Conservation (phyloP, 768 basidiomycete species). For the Brasilioporus rufonigricans region DNA sequence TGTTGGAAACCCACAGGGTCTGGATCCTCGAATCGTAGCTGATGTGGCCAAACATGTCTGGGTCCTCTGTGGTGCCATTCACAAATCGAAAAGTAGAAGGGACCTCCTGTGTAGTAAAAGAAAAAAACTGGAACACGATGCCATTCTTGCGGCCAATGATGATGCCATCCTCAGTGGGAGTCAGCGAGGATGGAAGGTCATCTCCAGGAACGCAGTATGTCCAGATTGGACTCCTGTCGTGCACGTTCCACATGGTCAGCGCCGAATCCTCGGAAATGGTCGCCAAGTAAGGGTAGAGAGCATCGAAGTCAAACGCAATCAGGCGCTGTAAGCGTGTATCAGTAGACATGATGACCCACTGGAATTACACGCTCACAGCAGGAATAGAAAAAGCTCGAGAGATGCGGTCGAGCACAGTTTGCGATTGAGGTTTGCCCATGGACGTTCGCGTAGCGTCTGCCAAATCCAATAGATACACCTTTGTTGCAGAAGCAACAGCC, state of each 20-base stretch:
- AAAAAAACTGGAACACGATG: slow-evolving; percentile 79
- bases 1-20: slow-evolving; percentile 87
- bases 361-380: slow-evolving; percentile 54
- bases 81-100: slow-evolving; percentile 79
- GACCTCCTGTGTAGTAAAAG: slow-evolving; percentile 68
- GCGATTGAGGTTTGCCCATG: slow-evolving; percentile 63
- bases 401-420: slow-evolving; percentile 67
- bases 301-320: slow-evolving; percentile 84
- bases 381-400: slow-evolving; percentile 65
- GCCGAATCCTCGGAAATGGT: slow-evolving; percentile 83
- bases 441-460: slow-evolving; percentile 56
- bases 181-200: slow-evolving; percentile 77
- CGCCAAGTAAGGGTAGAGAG: slow-evolving; percentile 70
- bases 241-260: slow-evolving; percentile 78
- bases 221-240: slow-evolving; percentile 72
- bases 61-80: slow-evolving; percentile 65
- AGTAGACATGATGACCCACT: neutral
- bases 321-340: slow-evolving; percentile 50
- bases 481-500: slow-evolving; percentile 76
- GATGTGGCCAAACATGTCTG: slow-evolving; percentile 86
- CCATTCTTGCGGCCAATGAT: slow-evolving; percentile 82
- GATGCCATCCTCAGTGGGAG: slow-evolving; percentile 83
- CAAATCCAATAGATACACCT: slow-evolving; percentile 75
- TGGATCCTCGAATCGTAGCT: slow-evolving; percentile 83
- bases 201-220: slow-evolving; percentile 76